Evolutionary conservation across 179 eudicot species (phyloP).

Genomic region (Nepenthes alata): DNA sequence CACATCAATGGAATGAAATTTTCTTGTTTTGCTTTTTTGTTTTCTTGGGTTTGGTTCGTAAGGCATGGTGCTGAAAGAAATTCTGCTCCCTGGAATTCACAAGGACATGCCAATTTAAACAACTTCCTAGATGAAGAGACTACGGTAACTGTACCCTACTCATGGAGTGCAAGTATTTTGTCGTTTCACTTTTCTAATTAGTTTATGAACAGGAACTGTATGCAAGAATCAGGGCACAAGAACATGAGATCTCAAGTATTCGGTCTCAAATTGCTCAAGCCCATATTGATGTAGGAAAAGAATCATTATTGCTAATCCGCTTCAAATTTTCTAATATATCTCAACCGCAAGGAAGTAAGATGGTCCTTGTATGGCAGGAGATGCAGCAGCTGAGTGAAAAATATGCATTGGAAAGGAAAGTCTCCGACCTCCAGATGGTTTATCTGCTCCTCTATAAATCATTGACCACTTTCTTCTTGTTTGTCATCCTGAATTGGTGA

Average conservation of each 20-base stretch:
- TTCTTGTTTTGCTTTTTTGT: constrained; percentile 1
- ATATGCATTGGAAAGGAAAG: constrained; percentile 59
- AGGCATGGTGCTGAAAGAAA: constrained; percentile 18
- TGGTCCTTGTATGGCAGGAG: constrained; percentile 44
- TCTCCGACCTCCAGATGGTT: constrained; percentile 81
- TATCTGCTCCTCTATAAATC: constrained; percentile 16
- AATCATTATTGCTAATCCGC: neutral
- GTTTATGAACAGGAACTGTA: constrained; percentile 46
- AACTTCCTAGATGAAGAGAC: constrained; percentile 38
- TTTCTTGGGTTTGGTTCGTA: neutral
- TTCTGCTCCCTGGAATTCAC: constrained; percentile 31
- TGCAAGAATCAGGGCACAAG: constrained; percentile 45
- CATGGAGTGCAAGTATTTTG: constrained; percentile 1
- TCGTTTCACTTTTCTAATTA: constrained; percentile 7
- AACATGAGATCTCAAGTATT: constrained; percentile 51
- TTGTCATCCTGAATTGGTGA: constrained; percentile 6
- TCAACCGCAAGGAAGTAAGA: constrained; percentile 4
- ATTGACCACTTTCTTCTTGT: constrained; percentile 8
- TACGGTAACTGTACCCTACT: constrained; percentile 26
- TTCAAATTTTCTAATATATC: constrained; percentile 7
- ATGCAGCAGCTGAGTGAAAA: constrained; percentile 73
- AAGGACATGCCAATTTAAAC: constrained; percentile 21
- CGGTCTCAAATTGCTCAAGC: constrained; percentile 58
- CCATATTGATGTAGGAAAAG: constrained; percentile 42
- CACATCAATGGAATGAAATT: neutral